Conservation (phyloP, 768 basidiomycete species). For the Crucibulum laeve region DNA sequence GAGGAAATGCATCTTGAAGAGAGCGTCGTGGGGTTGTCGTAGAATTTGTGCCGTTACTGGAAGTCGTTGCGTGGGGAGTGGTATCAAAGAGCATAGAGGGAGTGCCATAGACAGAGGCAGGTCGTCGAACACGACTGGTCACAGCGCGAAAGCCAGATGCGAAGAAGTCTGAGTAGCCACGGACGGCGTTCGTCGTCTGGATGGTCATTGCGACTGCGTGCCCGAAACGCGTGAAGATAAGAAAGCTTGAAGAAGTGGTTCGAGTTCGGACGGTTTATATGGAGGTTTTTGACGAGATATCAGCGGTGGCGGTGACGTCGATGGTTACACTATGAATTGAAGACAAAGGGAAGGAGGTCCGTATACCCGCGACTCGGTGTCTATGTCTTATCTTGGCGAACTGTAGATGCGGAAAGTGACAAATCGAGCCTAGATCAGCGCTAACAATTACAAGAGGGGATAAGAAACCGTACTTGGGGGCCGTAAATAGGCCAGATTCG, state of each 20-base stretch:
- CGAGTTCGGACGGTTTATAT: neutral
- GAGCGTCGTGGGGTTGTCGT: too few relatives aligned
- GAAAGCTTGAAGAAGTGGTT: neutral
- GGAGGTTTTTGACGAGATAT: slow-evolving; percentile 5
- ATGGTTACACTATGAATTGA: slow-evolving; percentile 8
- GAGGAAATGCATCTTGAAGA: slow-evolving; percentile 14
- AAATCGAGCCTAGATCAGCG: neutral
- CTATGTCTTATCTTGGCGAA: neutral
- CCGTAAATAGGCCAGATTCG: too few relatives aligned
- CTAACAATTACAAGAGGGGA: neutral
- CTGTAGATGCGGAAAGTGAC: neutral
- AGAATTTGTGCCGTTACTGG: too few relatives aligned
- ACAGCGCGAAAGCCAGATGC: slow-evolving; percentile 40
- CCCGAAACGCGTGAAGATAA: neutral
- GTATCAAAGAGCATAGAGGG: neutral
- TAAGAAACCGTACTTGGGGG: too few relatives aligned
- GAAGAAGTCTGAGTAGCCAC: slow-evolving; percentile 44
- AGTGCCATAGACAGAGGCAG: slow-evolving; percentile 6
- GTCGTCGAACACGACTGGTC: slow-evolving; percentile 15
- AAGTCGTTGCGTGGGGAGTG: slow-evolving; percentile 6
- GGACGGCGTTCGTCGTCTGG: slow-evolving; percentile 10
- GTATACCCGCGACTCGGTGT: neutral
- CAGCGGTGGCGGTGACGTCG: slow-evolving; percentile 24
- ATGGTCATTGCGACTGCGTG: slow-evolving; percentile 1
- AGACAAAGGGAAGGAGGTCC: neutral